Conservation (phyloP, 2,329 filamentous ascomycete genomes). For the Zasmidium angulare region DNA sequence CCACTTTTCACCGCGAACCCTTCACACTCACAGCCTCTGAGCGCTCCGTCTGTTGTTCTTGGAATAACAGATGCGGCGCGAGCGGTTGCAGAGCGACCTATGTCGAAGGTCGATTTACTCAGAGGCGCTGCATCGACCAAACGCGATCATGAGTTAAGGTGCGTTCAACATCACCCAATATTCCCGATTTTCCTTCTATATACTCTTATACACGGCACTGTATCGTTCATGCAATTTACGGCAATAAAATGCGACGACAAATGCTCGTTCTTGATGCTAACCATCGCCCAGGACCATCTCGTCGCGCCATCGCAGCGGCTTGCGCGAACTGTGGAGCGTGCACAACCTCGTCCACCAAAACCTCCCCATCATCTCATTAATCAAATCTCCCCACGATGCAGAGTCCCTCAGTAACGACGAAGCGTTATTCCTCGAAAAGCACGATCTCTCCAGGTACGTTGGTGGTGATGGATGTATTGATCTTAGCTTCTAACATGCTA, state of each 20-base stretch:
- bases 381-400: constrained; percentile 3
- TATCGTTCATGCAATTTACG: not conserved
- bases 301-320: not conserved
- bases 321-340: not conserved
- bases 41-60: constrained; percentile 28
- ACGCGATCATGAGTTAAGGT: constrained; percentile 8
- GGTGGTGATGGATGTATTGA: not conserved
- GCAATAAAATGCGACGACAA: not conserved
- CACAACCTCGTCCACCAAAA: constrained; percentile 8
- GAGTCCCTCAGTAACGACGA: constrained; percentile 9
- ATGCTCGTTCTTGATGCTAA: constrained; percentile 5
- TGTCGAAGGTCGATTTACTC: constrained; percentile 49
- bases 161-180: constrained; percentile 4
- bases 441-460: constrained; percentile 14
- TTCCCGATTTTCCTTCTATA: not conserved
- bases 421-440: constrained; percentile 8
- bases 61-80: constrained; percentile 51
- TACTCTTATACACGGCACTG: not conserved
- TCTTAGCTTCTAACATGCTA: constrained; percentile 5
- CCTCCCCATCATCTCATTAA: constrained; percentile 4
- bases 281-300: not conserved
- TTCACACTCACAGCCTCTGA: not conserved
- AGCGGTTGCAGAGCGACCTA: constrained; percentile 42
- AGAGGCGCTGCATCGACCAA: constrained; percentile 39
- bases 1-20: constrained; percentile 2